Percentiles rank a stretch among this genome's conserved stretches.
Conservation (phyloP, 805 yeast genomes). For the Wickerhamiella australiensis region DNA sequence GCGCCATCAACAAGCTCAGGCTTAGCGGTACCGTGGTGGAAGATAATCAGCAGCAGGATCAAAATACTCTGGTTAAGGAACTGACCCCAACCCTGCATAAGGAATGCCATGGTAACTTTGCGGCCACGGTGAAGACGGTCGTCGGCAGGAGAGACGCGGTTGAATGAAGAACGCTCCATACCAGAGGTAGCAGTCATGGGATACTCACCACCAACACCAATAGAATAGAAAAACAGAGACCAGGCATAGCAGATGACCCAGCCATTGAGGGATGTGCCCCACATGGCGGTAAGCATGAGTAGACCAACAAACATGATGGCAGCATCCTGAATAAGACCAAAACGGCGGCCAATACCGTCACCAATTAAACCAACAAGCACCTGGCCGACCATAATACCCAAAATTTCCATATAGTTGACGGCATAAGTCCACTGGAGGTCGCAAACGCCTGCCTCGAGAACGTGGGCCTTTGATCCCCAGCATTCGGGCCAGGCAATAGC, state of each 20-base stretch:
- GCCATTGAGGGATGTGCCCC: constrained; percentile 43
- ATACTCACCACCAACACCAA: constrained; percentile 57
- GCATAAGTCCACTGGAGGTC: constrained; percentile 28
- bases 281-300: constrained; percentile 45
- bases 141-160: constrained; percentile 24
- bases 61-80: constrained; percentile 26
- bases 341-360: constrained; percentile 48
- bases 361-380: constrained; percentile 44
- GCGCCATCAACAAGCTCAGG: constrained; percentile 15
- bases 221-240: constrained; percentile 38
- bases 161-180: constrained; percentile 41
- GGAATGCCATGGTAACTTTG: constrained; percentile 28
- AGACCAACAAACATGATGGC: constrained; percentile 47
- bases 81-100: constrained; percentile 30
- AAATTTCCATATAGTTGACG: constrained; percentile 28
- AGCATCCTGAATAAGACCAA: constrained; percentile 49
- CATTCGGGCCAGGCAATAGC: constrained; percentile 30
- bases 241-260: constrained; percentile 41
- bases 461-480: constrained; percentile 23
- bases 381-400: constrained; percentile 51
- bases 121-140: constrained; percentile 33
- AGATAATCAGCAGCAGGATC: constrained; percentile 21
- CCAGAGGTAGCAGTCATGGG: constrained; percentile 54
- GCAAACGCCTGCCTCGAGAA: constrained; percentile 21
- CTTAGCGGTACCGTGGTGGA: constrained; percentile 26